Conservation (phyloP, 148 eudicot genomes). For the Oxyria digyna region DNA sequence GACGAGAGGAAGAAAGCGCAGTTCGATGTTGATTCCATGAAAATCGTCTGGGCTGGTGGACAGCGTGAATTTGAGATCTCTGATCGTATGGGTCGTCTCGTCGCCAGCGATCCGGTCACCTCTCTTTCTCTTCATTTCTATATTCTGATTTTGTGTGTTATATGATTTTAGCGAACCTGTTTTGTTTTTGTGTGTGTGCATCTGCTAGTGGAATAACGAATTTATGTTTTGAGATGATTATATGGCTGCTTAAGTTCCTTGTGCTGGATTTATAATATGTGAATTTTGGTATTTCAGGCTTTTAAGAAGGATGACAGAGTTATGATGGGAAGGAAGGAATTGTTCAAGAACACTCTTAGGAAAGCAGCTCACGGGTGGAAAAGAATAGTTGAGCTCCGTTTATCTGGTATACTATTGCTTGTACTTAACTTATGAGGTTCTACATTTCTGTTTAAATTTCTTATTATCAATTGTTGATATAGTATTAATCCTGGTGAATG, state of each 20-base stretch:
- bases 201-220: neutral
- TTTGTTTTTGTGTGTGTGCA: neutral
- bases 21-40: slow-evolving; percentile 68
- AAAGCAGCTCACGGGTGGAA: slow-evolving; percentile 85
- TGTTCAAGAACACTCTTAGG: slow-evolving; percentile 66
- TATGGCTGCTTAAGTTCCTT: neutral
- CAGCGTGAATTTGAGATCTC: slow-evolving; percentile 37
- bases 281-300: slow-evolving; percentile 25
- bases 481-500: neutral
- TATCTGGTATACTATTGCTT: slow-evolving; percentile 38
- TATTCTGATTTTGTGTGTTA: neutral
- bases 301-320: slow-evolving; percentile 60
- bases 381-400: slow-evolving; percentile 57
- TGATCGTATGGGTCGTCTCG: slow-evolving; percentile 86
- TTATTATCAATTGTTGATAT: neutral
- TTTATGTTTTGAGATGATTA: neutral
- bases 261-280: neutral
- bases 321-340: slow-evolving; percentile 57
- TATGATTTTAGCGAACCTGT: neutral
- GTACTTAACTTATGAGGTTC: neutral
- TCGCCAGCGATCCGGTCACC: slow-evolving; percentile 77
- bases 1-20: slow-evolving; percentile 63
- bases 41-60: slow-evolving; percentile 84
- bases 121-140: slow-evolving; percentile 6
- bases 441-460: neutral